Conservation (phyloP, 1,284 basidiomycete genomes). For the Calocybe gambosa region DNA sequence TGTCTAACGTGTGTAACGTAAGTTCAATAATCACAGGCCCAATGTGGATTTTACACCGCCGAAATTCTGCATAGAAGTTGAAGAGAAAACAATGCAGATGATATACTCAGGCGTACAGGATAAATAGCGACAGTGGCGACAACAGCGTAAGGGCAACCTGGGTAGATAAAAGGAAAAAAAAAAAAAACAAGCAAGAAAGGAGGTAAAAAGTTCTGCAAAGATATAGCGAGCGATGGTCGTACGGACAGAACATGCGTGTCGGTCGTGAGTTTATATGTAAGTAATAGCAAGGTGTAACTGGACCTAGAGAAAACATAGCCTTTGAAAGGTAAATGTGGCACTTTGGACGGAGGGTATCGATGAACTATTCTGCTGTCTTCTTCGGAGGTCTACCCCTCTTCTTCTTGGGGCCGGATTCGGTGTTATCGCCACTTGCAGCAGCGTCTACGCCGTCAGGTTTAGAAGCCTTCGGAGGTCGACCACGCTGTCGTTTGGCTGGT, state of each 20-base stretch:
- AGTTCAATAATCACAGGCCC: conserved; percentile 21
- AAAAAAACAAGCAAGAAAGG: neutral
- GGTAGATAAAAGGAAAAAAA: neutral
- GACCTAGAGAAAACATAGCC: conserved; percentile 23
- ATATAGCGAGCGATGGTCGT: conserved; percentile 17
- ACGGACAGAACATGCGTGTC: conserved; percentile 26
- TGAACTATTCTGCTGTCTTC: conserved; percentile 31
- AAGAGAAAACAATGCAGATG: conserved; percentile 21
- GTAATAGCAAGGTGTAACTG: conserved; percentile 24
- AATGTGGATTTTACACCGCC: conserved; percentile 26
- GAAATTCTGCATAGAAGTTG: conserved; percentile 18
- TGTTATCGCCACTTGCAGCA: conserved; percentile 33
- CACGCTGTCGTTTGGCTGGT: conserved; percentile 59
- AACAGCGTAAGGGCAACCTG: conserved; percentile 23
- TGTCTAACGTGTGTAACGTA: conserved; percentile 11
- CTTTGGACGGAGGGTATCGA: conserved; percentile 9
- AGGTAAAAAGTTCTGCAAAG: conserved; percentile 27
- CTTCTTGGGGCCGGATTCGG: conserved; percentile 49
- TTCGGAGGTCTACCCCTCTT: conserved; percentile 71
- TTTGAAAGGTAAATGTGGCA: conserved; percentile 18
- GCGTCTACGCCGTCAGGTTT: conserved; percentile 42
- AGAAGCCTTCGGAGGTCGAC: conserved; percentile 65
- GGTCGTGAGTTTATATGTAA: conserved; percentile 30
- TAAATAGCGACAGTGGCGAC: conserved; percentile 28
- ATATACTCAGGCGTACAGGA: conserved; percentile 32